Conservation (phyloP, 2,329 filamentous ascomycete genomes). For the Talaromyces funiculosus region DNA sequence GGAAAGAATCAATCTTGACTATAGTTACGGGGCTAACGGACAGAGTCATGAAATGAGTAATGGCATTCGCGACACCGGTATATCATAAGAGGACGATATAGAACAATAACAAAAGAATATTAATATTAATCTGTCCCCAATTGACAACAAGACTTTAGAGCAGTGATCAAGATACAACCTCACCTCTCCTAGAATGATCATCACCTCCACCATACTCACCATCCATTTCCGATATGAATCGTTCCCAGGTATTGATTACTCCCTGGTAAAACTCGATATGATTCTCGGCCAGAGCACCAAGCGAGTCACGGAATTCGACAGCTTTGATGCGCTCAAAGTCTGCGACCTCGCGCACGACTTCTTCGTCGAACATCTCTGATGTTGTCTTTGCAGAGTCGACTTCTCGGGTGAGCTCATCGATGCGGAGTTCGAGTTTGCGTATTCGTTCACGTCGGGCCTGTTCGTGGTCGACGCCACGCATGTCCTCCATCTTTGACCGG, state of each 20-base stretch:
- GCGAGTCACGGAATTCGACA: slow-evolving; percentile 80
- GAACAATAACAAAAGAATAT: background rate
- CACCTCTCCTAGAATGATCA: slow-evolving; percentile 19
- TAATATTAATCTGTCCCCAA: background rate
- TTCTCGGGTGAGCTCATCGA: slow-evolving; percentile 83
- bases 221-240: slow-evolving; percentile 84
- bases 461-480: slow-evolving; percentile 93
- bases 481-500: slow-evolving; percentile 90
- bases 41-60: background rate
- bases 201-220: slow-evolving; percentile 44
- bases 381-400: slow-evolving; percentile 82
- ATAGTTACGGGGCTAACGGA: background rate
- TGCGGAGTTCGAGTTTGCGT: slow-evolving; percentile 84
- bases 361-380: slow-evolving; percentile 90
- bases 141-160: background rate
- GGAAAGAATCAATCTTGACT: background rate
- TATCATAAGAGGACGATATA: background rate
- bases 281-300: slow-evolving; percentile 75
- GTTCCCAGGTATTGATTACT: slow-evolving; percentile 79
- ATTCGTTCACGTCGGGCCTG: slow-evolving; percentile 79
- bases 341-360: slow-evolving; percentile 84
- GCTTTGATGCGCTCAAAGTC: slow-evolving; percentile 98
- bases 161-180: slow-evolving; percentile 13
- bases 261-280: slow-evolving; percentile 82
- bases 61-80: background rate